A percentile compares a stretch with the other conserved stretches of the same genome.
Conservation (phyloP, 257 asterid genomes). For the Cordia subcordata region DNA sequence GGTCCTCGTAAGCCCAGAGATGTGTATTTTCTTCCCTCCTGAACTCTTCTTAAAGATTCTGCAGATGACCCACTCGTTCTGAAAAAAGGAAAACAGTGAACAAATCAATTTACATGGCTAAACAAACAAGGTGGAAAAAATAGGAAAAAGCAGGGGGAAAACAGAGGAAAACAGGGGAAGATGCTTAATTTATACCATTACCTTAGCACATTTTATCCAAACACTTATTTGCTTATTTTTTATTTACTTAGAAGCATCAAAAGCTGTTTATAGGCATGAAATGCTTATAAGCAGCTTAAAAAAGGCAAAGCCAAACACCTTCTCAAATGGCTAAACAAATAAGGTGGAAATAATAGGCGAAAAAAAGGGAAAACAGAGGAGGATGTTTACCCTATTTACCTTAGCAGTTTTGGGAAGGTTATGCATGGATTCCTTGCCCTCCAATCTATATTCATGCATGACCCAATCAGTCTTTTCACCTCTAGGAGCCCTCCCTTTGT, state of each 20-base stretch:
- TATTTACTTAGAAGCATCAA: no score
- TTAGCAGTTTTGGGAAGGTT: slow-evolving; percentile 38
- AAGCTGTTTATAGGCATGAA: no score
- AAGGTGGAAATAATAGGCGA: slow-evolving; percentile 19
- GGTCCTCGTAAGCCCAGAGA: slow-evolving; percentile 27
- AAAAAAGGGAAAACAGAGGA: slow-evolving; percentile 30
- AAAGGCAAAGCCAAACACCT: no score
- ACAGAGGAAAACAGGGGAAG: neutral
- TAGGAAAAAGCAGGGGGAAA: no score
- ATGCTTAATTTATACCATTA: neutral
- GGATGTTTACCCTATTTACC: slow-evolving; percentile 28
- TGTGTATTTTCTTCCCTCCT: slow-evolving; percentile 49
- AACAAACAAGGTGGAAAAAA: slow-evolving; percentile 8
- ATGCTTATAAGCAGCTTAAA: no score
- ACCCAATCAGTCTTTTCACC: slow-evolving; percentile 74
- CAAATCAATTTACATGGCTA: neutral
- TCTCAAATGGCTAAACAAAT: neutral
- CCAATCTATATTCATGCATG: slow-evolving; percentile 72
- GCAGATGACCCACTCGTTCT: slow-evolving; percentile 79
- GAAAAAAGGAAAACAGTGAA: slow-evolving; percentile 11
- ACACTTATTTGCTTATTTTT: no score
- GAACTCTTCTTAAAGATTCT: slow-evolving; percentile 54
- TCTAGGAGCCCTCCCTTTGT: slow-evolving; percentile 67
- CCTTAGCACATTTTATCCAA: no score
- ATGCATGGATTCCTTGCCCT: slow-evolving; percentile 37